Evolutionary conservation across 345 rosid species (phyloP).

Genomic region (rapeseed (Brassica napus)): Da-Ae NC_063447.1:29373501-29374000

Average conservation of each 20-base stretch:
- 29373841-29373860: background rate
- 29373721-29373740: background rate
- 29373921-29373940: background rate
- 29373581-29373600: background rate
- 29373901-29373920: background rate
- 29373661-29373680: background rate
- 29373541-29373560: background rate
- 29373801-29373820: background rate
- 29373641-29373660: too few relatives aligned
- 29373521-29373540: background rate
- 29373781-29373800: background rate
- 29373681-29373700: background rate
- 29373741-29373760: background rate
- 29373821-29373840: background rate
- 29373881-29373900: background rate
- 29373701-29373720: background rate
- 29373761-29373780: background rate
- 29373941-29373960: background rate
- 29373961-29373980: too few relatives aligned
- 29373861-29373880: background rate
- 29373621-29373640: background rate
- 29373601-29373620: background rate
- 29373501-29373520: background rate
- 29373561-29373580: background rate
- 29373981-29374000: too few relatives aligned